These are phyloP conservation scores for Straminergon stramineum DNA, from an alignment of 225 moss, liverwort and hornwort genomes.

Conservation along the genomic window DNA sequence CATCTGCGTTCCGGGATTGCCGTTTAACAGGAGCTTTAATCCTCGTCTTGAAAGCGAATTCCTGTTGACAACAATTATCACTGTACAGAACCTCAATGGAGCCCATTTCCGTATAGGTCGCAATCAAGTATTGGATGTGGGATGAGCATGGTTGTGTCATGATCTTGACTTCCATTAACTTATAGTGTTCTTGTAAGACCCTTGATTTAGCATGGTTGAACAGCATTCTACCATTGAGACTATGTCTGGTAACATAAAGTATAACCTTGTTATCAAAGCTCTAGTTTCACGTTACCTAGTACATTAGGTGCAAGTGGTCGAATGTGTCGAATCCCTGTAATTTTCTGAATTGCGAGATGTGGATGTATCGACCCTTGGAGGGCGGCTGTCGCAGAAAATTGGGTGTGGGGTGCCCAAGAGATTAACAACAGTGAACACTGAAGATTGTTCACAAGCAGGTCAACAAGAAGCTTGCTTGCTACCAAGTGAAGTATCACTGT, in stretches of 20 bases:
- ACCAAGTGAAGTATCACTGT: neutral
- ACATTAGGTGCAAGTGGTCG: neutral
- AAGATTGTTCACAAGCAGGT: neutral
- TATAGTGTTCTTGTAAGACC: neutral
- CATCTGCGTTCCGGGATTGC: neutral
- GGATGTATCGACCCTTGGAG: neutral
- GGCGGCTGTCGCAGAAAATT: neutral
- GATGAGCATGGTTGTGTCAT: neutral
- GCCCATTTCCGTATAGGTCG: neutral
- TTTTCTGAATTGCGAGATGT: neutral
- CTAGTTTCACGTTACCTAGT: neutral
- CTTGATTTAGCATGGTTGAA: neutral
- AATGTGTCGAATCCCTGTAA: neutral
- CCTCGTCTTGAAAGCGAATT: neutral
- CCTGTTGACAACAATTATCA: neutral
- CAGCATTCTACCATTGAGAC: neutral
- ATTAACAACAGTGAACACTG: neutral
- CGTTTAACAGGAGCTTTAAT: neutral
- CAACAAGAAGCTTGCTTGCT: neutral
- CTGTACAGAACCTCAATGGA: neutral
- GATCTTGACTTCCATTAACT: neutral
- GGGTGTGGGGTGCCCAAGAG: neutral
- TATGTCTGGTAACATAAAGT: too few species aligned
- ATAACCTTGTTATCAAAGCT: neutral
- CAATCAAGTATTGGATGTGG: neutral